Evolutionary conservation across 805 yeast species (phyloP), one percentile per base, ranked within the genome.

Genomic region (Pachysolen tannophilus): DNA sequence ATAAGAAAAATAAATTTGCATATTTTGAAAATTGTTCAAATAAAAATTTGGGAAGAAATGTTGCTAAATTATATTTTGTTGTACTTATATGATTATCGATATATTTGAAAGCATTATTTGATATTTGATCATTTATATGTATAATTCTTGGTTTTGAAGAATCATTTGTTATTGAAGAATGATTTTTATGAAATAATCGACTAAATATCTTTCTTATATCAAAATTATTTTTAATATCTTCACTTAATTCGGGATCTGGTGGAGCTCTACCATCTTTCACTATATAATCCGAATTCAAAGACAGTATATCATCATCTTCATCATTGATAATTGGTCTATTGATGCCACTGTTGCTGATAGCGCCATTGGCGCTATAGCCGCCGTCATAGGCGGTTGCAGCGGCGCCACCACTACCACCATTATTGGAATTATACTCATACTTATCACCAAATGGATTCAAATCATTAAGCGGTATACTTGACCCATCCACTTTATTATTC

Each of bases 21-120:
- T 92, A 94, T 58, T 90, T 92, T 42, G 96, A 84, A 59, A 92
- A 94, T 59, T 92, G 98, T 63, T 92, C 98, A 49, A 87, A 86
- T 43, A 92, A 60, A 53, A 92, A 92, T 58, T 94, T 94, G 16
- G 98, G 98, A 32, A 92, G 44, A 49, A 92, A 92, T 0, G 98
- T 94, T 17, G 92, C 94, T 40, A 78, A 59, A 54, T 92, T 94
- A 63, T 94, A 92, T 55, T 92, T 92, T 9, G 98, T 88, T 4
- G 99, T 94, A 20, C 94, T 82, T 44, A 92, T 80, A 53, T 88
- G 88, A 57, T 92, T 92, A 40, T 78, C 88, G 38, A 71, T 67
- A 59, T 73, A 90, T 3, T 78, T 67, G 41, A 64, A 66, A 2
- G 71, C 57, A 7, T 58, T 47, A 49, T 84, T 84, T 8, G 74